Evolutionary conservation across 306 rosid species (phyloP).

Genomic region (Trifolium repens): DNA sequence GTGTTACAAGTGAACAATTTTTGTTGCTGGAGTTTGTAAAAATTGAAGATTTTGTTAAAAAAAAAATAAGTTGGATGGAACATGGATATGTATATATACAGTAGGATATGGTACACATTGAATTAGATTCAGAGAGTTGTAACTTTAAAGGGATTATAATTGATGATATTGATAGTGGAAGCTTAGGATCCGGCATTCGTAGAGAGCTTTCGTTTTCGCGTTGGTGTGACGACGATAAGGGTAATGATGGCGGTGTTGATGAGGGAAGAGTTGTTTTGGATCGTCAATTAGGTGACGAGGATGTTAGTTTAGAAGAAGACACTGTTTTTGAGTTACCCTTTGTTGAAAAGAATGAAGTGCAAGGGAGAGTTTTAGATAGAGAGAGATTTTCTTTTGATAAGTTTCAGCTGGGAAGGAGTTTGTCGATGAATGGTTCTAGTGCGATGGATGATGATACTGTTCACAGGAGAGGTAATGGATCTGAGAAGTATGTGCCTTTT

Average conservation of each 20-base stretch:
- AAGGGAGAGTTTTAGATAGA: conserved; percentile 46
- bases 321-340: conserved; percentile 66
- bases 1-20: conserved; percentile 32
- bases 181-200: conserved; percentile 49
- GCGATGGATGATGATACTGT: conserved; percentile 57
- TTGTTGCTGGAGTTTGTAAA: conserved; percentile 39
- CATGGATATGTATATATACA: conserved; percentile 48
- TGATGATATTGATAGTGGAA: conserved; percentile 42
- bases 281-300: conserved; percentile 43
- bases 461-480: conserved; percentile 52
- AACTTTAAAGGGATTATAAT: conserved; percentile 35
- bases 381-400: conserved; percentile 45
- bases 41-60: conserved; percentile 36
- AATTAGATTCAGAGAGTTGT: conserved; percentile 52
- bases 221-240: conserved; percentile 63
- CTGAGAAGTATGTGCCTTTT: conserved; percentile 65
- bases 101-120: conserved; percentile 68
- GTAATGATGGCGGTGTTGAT: conserved; percentile 54
- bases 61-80: conserved; percentile 35
- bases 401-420: conserved; percentile 52
- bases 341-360: conserved; percentile 53
- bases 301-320: conserved; percentile 56
- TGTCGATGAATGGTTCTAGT: conserved; percentile 54
- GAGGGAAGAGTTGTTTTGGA: conserved; percentile 54
- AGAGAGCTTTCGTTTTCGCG: conserved; percentile 76